phyloP scores from a whole-genome alignment of 2,329 filamentous ascomycete species.

The Lecanicillium sp. region DNA sequence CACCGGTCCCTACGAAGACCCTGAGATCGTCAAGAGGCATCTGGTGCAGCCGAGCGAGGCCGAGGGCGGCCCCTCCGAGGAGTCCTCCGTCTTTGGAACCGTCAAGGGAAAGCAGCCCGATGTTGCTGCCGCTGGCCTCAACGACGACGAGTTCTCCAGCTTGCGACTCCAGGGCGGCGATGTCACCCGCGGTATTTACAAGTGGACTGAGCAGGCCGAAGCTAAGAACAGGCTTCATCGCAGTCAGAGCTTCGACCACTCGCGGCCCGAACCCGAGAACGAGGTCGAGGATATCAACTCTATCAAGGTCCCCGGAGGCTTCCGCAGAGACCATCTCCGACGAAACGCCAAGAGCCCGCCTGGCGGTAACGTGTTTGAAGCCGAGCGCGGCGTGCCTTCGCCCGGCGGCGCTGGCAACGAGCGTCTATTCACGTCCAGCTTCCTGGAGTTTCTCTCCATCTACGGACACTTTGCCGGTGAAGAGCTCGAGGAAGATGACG shows the following conservation, averaged over 20 bases:
- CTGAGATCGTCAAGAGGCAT: conserved; percentile 86
- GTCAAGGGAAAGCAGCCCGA: conserved; percentile 50
- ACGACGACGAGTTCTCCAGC: conserved; percentile 86
- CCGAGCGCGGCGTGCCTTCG: conserved; percentile 30
- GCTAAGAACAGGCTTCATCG: conserved; percentile 61
- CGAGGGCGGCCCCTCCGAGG: conserved; percentile 39
- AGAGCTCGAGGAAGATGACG: conserved; percentile 93
- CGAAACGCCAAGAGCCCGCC: conserved; percentile 62
- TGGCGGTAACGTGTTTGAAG: conserved; percentile 25
- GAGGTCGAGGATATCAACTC: conserved; percentile 79
- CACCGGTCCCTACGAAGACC: conserved; percentile 69
- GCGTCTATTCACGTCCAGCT: conserved; percentile 79
- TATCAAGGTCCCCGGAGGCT: conserved; percentile 91
- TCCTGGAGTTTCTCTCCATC: conserved; percentile 89
- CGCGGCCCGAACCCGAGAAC: conserved; percentile 71
- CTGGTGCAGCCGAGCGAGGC: conserved; percentile 63
- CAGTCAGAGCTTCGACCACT: conserved; percentile 81
- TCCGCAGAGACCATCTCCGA: conserved; percentile 82
- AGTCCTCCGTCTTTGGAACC: conserved; percentile 37
- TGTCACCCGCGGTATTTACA: conserved; percentile 90
- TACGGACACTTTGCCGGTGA: conserved; percentile 98
- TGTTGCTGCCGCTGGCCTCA: conserved; percentile 32
- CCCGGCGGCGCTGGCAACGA: conserved; percentile 26
- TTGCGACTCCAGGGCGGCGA: conserved; percentile 89
- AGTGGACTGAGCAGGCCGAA: conserved; percentile 88